Base-by-base conservation (phyloP, 306 rosid species). In the Gleditsia sinensis region DNA sequence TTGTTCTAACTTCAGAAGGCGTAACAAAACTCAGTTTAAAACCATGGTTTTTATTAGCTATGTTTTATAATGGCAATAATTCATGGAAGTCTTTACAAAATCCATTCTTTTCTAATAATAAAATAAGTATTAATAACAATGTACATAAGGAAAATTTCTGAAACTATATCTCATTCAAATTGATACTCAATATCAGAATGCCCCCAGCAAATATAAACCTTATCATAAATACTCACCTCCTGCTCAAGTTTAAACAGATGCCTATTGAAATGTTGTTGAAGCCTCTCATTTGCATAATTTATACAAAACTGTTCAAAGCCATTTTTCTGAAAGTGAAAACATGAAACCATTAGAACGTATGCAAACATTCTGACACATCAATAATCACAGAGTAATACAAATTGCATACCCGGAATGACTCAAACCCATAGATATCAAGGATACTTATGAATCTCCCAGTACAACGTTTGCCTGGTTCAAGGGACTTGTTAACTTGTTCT, bases 271-370 rank as follows among this genome's bases (percentile, higher is more conserved):
- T 95, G 99, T 81, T 92, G 99, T 78, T 90, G 99, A 83, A 95
- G 88, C 89, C 99, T 92, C 88, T 95, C 99, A 19, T 92, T 92
- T 51, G 99, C 96, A 89, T 95, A 95, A 80, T 95, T 95, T 81
- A 86, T 89, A 77, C 89, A 95, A 79, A 95, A 87, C 73, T 95
- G 97, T 78, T 95, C 99, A 51, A 90, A 95, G 84, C 88, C 75
- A 60, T 88, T 92, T 79, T 83, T 90, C 99, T 95, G 91, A 48
- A 84, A 74, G 33, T 25, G 77, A 76, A 72, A 20, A 66, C 40
- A 71, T 73, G 32, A 67, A 72, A 74, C 70, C 67, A 77, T 81
- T 49, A 65, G 63, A 53, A 69, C 34, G 37, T 34, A 61, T 46
- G 51, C 33, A 69, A 21, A 70, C 57, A 28, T 36, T 54, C 27